Evolutionary conservation across 2,329 filamentous ascomycete genomes (phyloP).

Genomic region (Curvularia sp.): DNA sequence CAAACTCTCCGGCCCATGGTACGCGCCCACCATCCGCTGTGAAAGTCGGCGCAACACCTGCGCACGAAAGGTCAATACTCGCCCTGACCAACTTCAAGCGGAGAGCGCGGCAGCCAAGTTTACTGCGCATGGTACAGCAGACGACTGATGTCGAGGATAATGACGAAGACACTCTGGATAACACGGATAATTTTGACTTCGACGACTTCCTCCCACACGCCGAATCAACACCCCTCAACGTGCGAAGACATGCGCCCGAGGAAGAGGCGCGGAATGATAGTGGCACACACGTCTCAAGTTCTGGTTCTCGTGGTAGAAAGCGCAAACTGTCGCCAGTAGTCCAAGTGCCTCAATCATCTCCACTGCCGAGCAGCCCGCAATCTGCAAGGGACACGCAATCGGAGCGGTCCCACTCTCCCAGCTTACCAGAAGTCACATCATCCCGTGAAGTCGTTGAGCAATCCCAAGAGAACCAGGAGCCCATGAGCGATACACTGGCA

Average conservation of each 20-base stretch:
- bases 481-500: conserved; percentile 53
- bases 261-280: conserved; percentile 37
- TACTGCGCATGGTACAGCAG: conserved; percentile 59
- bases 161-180: conserved; percentile 55
- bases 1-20: conserved; percentile 46
- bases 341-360: conserved; percentile 51
- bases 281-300: conserved; percentile 42
- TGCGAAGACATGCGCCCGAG: conserved; percentile 43
- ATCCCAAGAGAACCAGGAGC: conserved; percentile 37
- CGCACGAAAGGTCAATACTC: conserved; percentile 56
- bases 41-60: conserved; percentile 54
- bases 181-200: conserved; percentile 46
- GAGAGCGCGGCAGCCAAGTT: conserved; percentile 57
- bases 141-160: conserved; percentile 56
- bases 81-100: conserved; percentile 61
- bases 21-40: conserved; percentile 54
- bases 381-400: conserved; percentile 42
- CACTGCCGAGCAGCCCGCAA: conserved; percentile 41
- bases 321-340: conserved; percentile 49
- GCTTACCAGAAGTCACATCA: conserved; percentile 44
- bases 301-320: conserved; percentile 49
- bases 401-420: conserved; percentile 46
- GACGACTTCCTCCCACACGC: conserved; percentile 66
- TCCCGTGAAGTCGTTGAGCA: conserved; percentile 30
- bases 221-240: conserved; percentile 71